Base-by-base conservation (phyloP, 345 rosid species). In the Rhodamnia rubescens region DNA sequence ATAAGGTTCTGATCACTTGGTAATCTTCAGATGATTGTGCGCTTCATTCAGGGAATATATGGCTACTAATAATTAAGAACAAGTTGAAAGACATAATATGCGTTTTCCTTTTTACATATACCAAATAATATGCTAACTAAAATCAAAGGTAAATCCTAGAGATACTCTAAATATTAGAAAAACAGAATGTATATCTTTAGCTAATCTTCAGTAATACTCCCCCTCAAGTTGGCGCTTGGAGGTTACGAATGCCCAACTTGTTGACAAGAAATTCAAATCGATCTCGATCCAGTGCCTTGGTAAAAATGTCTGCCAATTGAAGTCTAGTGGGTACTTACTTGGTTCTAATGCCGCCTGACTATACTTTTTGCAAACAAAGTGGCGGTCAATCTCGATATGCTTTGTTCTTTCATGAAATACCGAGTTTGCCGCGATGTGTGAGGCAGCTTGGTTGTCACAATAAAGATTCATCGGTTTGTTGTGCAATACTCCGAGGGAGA, bases 321-420 rank as follows among this genome's bases (percentile, higher is more conserved):
- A 22, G 26, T 21, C 5, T 2, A 24, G 11, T 13, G 12, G 57
- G 40, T 20, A 47, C 7, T 7, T n/a, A 56, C 15, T 4, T 4
- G 3, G 42, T 5, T 15, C 36, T 12, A 61, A 47, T n/a, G 13
- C 0, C 1, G 5, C 5, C 9, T 0, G 0, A 16, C 18, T 40
- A 1, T 18, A 50, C 20, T 64, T 57, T 2, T 84, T 8, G 1
- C 3, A 1, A 1, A 84, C 58, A 24, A 47, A 50, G 18, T 82
- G 87, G 8, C 11, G 55, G 26, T 55, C 42, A 0, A 64, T 82
- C 24, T 74, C 21, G 0, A 85, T 81, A 40, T 87, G 56, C 12
- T 87, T 87, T 5, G 85, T 59, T 1, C 53, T 0, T 40, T 49
- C 69, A 6, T 82, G 85, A 51, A 87, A 87, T 1, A 81, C 56